Evolutionary conservation across 2,329 filamentous ascomycete genomes (phyloP).

Genomic region (Hypoxylon sp.): DNA sequence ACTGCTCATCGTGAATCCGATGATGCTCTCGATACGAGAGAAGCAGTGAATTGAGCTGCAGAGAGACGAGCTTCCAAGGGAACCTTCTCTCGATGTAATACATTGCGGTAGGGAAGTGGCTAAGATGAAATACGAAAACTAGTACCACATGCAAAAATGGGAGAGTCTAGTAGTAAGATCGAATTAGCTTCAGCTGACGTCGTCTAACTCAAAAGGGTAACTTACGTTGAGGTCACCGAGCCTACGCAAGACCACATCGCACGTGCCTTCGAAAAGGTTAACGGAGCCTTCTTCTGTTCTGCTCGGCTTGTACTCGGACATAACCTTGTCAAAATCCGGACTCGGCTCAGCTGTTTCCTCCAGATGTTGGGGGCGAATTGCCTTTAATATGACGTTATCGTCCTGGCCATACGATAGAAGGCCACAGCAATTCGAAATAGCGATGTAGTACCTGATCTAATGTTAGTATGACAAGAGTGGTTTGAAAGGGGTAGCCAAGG

Average conservation of each 20-base stretch:
- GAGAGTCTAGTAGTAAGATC: conserved; percentile 54
- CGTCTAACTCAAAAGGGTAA: not conserved
- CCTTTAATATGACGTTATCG: conserved; percentile 63
- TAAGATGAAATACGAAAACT: conserved; percentile 69
- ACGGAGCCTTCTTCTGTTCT: conserved; percentile 48
- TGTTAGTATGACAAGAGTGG: conserved; percentile 33
- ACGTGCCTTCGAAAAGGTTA: conserved; percentile 48
- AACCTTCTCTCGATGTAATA: conserved; percentile 60
- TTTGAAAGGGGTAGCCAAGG: not conserved
- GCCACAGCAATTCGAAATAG: conserved; percentile 68
- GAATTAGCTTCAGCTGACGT: conserved; percentile 13
- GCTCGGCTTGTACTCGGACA: conserved; percentile 27
- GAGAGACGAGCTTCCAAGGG: conserved; percentile 68
- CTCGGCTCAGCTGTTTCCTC: conserved; percentile 50
- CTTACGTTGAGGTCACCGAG: conserved; percentile 69
- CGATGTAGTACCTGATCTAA: conserved; percentile 66
- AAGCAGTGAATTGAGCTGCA: conserved; percentile 59
- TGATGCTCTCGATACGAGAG: conserved; percentile 51
- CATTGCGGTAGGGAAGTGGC: conserved; percentile 60
- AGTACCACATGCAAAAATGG: conserved; percentile 75
- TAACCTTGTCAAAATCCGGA: conserved; percentile 47
- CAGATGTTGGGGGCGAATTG: conserved; percentile 53
- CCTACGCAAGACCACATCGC: conserved; percentile 63
- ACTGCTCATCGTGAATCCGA: conserved; percentile 60
- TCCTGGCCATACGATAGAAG: conserved; percentile 68